These are phyloP conservation scores for Musa schizocarpa DNA, from an alignment of 176 grass and related monocot genomes.

Conservation along the genomic window DNA sequence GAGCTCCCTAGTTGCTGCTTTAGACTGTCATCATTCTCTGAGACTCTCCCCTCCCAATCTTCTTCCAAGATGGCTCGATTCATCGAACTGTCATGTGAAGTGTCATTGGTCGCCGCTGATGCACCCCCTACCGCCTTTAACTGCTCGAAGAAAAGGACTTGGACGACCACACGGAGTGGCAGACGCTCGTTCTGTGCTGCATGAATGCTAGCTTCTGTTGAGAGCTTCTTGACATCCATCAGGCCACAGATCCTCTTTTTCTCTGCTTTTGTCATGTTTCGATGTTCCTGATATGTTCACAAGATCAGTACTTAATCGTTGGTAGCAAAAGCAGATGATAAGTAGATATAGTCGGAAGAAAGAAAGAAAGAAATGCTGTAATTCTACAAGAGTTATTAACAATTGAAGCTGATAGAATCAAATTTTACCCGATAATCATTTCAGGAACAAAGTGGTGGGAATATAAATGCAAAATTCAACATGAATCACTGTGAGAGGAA, in stretches of 20 bases:
- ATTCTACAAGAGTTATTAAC: too few species aligned
- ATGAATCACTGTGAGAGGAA: too few species aligned
- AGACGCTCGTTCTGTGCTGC: conserved; percentile 86
- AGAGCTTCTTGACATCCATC: conserved; percentile 85
- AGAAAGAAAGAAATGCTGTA: not conserved
- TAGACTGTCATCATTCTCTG: conserved; percentile 33
- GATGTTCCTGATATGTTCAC: conserved; percentile 53
- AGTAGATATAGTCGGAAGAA: too few species aligned
- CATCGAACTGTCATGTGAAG: conserved; percentile 14
- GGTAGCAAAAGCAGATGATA: too few species aligned
- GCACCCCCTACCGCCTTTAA: conserved; percentile 23
- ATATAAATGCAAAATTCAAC: too few species aligned
- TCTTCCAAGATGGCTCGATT: conserved; percentile 21
- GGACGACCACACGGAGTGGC: conserved; percentile 81
- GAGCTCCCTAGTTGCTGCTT: conserved; percentile 37
- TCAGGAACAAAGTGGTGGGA: too few species aligned
- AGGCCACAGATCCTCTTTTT: conserved; percentile 73
- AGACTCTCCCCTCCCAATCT: conserved; percentile 34
- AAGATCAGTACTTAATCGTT: not conserved
- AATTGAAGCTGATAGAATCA: too few species aligned
- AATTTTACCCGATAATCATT: too few species aligned
- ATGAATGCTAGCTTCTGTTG: conserved; percentile 60
- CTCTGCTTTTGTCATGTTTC: conserved; percentile 56
- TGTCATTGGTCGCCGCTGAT: not conserved
- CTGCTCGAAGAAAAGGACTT: conserved; percentile 97